Evolutionary conservation across 306 rosid genomes (phyloP).

Genomic region (Quercus alba): DNA sequence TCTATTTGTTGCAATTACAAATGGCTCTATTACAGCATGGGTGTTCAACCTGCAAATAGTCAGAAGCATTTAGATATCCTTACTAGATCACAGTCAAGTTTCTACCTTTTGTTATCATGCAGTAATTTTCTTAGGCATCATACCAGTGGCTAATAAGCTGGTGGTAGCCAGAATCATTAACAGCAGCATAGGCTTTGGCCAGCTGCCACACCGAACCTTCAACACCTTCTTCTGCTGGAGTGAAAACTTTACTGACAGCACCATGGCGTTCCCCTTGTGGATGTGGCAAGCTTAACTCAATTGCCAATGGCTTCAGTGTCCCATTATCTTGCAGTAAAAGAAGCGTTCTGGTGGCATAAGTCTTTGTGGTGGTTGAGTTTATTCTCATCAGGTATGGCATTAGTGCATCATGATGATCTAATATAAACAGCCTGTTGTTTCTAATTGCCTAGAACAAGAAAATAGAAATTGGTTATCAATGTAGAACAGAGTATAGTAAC

Average conservation of each 20-base stretch:
- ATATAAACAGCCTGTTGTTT: slow-evolving; percentile 54
- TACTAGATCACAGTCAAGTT: neutral
- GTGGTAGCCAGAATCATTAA: slow-evolving; percentile 92
- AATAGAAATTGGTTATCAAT: neutral
- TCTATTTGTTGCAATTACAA: slow-evolving; percentile 76
- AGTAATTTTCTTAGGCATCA: neutral
- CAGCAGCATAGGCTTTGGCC: slow-evolving; percentile 88
- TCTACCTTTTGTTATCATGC: neutral
- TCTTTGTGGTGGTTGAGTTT: slow-evolving; percentile 82
- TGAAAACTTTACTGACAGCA: slow-evolving; percentile 66
- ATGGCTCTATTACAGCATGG: slow-evolving; percentile 95
- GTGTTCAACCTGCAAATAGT: slow-evolving; percentile 68
- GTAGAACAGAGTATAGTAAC: neutral
- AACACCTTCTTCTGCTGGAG: slow-evolving; percentile 54
- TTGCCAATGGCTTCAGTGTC: slow-evolving; percentile 78
- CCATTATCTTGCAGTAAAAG: slow-evolving; percentile 73
- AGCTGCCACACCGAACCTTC: slow-evolving; percentile 84
- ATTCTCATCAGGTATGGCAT: slow-evolving; percentile 73
- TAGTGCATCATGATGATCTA: slow-evolving; percentile 83
- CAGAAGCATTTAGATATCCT: slow-evolving; percentile 4
- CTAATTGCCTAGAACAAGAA: slow-evolving; percentile 56
- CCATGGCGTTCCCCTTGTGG: slow-evolving; percentile 79
- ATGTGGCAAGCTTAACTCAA: slow-evolving; percentile 90
- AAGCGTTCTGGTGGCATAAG: slow-evolving; percentile 79
- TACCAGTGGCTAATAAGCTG: slow-evolving; percentile 98